Base-by-base conservation (phyloP, 192 early-diverging fungal species). In the Umbelopsis sp. region DNA sequence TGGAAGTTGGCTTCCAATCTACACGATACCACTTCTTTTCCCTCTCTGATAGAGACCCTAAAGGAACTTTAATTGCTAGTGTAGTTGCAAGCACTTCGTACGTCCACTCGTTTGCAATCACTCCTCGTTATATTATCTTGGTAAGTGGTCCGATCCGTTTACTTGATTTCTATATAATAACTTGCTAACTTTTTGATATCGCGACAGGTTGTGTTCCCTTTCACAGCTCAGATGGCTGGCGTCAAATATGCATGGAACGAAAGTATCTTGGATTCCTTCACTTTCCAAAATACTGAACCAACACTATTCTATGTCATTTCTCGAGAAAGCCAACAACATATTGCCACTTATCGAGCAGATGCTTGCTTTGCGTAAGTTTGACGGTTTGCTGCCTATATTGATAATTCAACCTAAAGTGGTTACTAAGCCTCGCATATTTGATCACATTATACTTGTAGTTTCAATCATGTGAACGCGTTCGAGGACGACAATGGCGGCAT, bases 71-170 rank as follows among this genome's bases (percentile, higher is more conserved):
- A 14, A 84, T 94, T 54, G 88, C 87, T 9, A 82, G 78, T 20
- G 85, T 94, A 9, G 74, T 72, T 8, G 88, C 90, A 25, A 88
- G 87, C 53, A 82, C 90, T 17, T 89, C 88, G 5, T 86, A 91
- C 69, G 82, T 93, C 34, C 92, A 94, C 75, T 91, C 89, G 43
- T 94, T 95, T 80, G 83, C 89, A 0, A 76, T 92, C 25, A 95
- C 94, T 0, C 85, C 81, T 9, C 81, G 87, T 36, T 93, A 93
- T 71, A 83, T 95, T 9, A 78, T 95, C 29, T 78, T 94, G 45
- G 90, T 88, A 52, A 79, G 76, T 65, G 43, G 43, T 6, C 26
- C 7, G n/a, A 45, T 14, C 71, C 2, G n/a, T 4, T 25, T 38
- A 21, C 21, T 2, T 6, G 16, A 38, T 2, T 26, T 47, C 14